phyloP scores from a whole-genome alignment of 169 alveolate genomes.

The Sarcocystis neurona region DNA sequence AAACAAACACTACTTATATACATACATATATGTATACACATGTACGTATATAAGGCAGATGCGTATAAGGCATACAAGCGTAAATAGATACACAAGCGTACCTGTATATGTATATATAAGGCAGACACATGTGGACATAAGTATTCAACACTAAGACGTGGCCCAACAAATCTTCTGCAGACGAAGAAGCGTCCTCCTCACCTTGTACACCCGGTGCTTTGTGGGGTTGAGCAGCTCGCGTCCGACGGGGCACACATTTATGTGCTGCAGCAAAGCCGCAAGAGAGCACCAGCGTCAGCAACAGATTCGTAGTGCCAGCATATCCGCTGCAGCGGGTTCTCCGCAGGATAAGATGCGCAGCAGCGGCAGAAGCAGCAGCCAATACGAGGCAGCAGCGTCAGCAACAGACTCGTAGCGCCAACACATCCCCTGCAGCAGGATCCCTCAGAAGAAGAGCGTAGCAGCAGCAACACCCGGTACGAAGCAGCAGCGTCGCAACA shows the following conservation, averaged over 20 bases:
- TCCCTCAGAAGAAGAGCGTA: too few relatives aligned
- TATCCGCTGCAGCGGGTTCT: too few relatives aligned
- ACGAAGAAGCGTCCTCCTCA: background rate
- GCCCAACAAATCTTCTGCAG: background rate
- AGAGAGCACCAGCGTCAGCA: background rate
- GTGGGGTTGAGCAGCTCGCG: slow-evolving; percentile 10
- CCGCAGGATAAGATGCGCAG: too few relatives aligned
- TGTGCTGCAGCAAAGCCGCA: slow-evolving; percentile 1
- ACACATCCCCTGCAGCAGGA: too few relatives aligned
- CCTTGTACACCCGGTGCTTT: slow-evolving; percentile 1
- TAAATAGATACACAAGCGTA: background rate
- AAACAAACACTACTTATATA: too few relatives aligned
- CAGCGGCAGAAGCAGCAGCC: too few relatives aligned
- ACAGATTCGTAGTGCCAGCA: too few relatives aligned
- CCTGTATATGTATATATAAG: background rate
- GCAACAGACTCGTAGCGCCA: background rate
- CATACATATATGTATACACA: background rate
- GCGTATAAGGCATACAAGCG: background rate
- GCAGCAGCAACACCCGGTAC: too few relatives aligned
- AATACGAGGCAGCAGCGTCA: background rate
- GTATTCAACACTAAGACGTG: too few relatives aligned
- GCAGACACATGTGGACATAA: background rate
- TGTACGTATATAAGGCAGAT: background rate
- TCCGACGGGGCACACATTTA: background rate
- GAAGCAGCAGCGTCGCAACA: background rate